Conservation (phyloP, 2,329 filamentous ascomycete species). For the Aspergillus ruber region DNA sequence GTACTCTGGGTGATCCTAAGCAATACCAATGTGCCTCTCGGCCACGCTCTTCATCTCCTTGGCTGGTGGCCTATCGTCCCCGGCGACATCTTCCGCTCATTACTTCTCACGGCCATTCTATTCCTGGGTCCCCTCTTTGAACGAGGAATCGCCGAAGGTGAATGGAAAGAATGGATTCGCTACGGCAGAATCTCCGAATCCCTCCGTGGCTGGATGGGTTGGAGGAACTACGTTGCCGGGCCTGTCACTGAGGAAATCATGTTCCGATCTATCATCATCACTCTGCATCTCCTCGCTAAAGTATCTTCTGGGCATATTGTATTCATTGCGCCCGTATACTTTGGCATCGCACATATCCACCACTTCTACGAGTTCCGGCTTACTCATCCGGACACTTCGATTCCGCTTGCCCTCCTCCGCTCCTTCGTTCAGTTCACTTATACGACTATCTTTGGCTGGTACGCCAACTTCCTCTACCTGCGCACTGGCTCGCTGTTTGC, state of each 20-base stretch:
- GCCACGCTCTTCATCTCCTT: slow-evolving; percentile 61
- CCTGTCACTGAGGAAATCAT: slow-evolving; percentile 89
- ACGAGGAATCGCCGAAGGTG: slow-evolving; percentile 63
- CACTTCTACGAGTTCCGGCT: slow-evolving; percentile 93
- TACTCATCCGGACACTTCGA: slow-evolving; percentile 64
- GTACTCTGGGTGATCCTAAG: slow-evolving; percentile 62
- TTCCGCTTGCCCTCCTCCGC: slow-evolving; percentile 58
- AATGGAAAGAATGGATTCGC: slow-evolving; percentile 59
- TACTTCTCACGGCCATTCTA: slow-evolving; percentile 69
- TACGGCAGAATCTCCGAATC: slow-evolving; percentile 52
- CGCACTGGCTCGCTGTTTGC: slow-evolving; percentile 75
- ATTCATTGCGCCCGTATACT: slow-evolving; percentile 79
- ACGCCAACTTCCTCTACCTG: slow-evolving; percentile 81
- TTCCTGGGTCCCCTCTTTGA: slow-evolving; percentile 85
- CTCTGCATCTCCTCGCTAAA: slow-evolving; percentile 69
- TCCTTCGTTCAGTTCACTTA: slow-evolving; percentile 81
- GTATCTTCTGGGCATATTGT: slow-evolving; percentile 55
- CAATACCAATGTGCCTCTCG: slow-evolving; percentile 44
- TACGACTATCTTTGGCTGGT: slow-evolving; percentile 89
- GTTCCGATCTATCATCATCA: slow-evolving; percentile 80
- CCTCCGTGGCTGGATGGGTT: slow-evolving; percentile 69
- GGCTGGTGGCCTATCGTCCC: slow-evolving; percentile 74
- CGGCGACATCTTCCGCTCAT: slow-evolving; percentile 54
- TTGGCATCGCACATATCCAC: slow-evolving; percentile 88
- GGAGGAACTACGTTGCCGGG: slow-evolving; percentile 80